Percentiles rank a stretch among this genome's conserved stretches.
These are phyloP conservation scores for Rhizopus arrhizus DNA, from an alignment of 371 early-diverging fungal species.

Conservation along the genomic window DNA sequence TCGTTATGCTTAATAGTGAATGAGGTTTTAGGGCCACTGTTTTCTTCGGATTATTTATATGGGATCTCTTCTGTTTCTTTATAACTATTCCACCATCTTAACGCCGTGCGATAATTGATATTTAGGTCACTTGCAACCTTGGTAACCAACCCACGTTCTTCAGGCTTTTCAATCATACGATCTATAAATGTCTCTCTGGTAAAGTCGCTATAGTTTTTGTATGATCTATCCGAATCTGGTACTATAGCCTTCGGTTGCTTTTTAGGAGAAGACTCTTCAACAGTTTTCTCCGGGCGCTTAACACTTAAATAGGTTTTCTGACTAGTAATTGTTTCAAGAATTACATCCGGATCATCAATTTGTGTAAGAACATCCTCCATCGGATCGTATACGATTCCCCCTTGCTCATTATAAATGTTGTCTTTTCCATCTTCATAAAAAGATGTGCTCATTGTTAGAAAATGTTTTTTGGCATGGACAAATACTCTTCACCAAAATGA, in stretches of 20 bases:
- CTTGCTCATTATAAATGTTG: conserved; percentile 27
- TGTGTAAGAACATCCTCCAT: conserved; percentile 23
- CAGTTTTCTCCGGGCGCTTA: conserved; percentile 31
- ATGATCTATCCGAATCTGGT: conserved; percentile 12
- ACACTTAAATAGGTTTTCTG: conserved; percentile 21
- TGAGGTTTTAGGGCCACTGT: conserved; percentile 10
- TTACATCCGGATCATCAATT: conserved; percentile 20
- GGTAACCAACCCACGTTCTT: conserved; percentile 22
- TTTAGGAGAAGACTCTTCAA: conserved; percentile 16
- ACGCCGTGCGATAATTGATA: conserved; percentile 18
- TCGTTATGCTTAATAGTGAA: conserved; percentile 8
- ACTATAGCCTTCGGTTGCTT: conserved; percentile 15
- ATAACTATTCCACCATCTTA: conserved; percentile 10
- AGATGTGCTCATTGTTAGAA: conserved; percentile 15
- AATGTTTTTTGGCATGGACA: conserved; percentile 18
- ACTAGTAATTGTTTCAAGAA: conserved; percentile 21
- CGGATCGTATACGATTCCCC: conserved; percentile 20
- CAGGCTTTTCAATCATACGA: conserved; percentile 20
- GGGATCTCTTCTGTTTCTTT: conserved; percentile 7
- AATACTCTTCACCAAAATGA: conserved; percentile 20
- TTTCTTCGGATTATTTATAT: conserved; percentile 10
- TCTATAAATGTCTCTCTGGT: conserved; percentile 21
- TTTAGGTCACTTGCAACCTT: conserved; percentile 22
- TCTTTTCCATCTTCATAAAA: conserved; percentile 19
- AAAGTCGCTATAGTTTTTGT: conserved; percentile 18